Evolutionary conservation across 192 early-diverging fungal genomes (phyloP), one percentile per base, ranked within the genome.

Genomic region (Backusella tuberculispora): DNA sequence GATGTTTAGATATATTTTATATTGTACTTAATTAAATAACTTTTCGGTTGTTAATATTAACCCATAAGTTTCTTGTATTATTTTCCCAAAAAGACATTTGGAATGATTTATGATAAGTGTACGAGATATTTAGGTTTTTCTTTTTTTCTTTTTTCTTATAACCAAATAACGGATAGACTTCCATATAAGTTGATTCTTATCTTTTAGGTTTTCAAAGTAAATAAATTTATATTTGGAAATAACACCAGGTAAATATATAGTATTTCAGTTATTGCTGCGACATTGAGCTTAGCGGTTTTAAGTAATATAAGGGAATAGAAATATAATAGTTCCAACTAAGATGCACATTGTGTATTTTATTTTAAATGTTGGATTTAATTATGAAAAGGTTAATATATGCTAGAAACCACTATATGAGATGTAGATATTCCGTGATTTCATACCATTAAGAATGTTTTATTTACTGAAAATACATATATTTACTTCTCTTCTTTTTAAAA

Each of bases 161-260:
- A 60, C 24, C 5, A 60, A 60, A 60, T 60, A 60, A 9, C 21
- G 21, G 9, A 60, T 12, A 26, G 24, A 24, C 10, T 60, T 26
- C 53, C 21, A 3, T 60, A 60, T 60, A 60, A 60, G 53, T 26
- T 60, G 53, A 26, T 26, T 26, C 53, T 60, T 60, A 60, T 60
- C 53, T 60, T 60, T 60, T 24, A 26, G 12, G 26, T 60, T 26
- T 12, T 10, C 21, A 8, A 60, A 60, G 19, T n/a, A 24, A 60
- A 26, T 5, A 60, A 60, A 60, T 26, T 4, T 50, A 19, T 50
- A 50, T n/a, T 50, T 50, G 8, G 29, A 34, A 34, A 34, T 34
- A 2, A 34, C 2, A 34, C 29, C 29, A 34, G 29, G 2, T 19
- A 19, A 50, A 60, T 26, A n/a, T 26, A 26, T 26, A 60, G n/a